phyloP scores from a whole-genome alignment of 441 rosid species.

The Populus hybrid region DNA sequence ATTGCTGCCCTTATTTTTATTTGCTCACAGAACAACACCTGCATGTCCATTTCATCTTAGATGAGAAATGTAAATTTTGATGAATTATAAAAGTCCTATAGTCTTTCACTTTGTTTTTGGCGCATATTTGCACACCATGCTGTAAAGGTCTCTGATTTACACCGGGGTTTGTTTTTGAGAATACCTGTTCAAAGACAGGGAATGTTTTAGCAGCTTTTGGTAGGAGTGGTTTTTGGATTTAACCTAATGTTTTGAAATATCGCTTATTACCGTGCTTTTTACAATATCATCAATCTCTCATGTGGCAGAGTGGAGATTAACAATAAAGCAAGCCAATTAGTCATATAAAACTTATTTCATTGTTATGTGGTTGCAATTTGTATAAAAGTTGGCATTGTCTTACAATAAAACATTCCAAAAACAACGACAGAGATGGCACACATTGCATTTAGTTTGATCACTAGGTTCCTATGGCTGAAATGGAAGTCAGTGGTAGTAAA shows the following conservation, averaged over 20 bases:
- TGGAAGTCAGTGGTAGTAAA: background rate
- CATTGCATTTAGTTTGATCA: background rate
- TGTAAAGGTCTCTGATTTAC: background rate
- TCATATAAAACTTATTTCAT: background rate
- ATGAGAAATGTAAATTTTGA: conserved; percentile 13
- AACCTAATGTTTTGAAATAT: background rate
- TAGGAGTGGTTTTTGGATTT: background rate
- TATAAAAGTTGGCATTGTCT: background rate
- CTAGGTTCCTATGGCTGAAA: background rate
- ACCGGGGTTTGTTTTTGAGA: background rate
- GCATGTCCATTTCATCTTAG: conserved; percentile 26
- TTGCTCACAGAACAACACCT: conserved; percentile 76
- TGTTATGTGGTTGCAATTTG: background rate
- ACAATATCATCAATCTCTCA: background rate
- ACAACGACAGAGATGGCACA: background rate
- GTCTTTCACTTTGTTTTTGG: background rate
- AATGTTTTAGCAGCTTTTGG: background rate
- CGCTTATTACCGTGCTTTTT: background rate
- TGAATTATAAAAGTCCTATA: background rate
- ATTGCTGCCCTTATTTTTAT: conserved; percentile 63
- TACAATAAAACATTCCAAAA: background rate
- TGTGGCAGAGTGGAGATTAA: background rate
- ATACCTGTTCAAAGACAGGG: background rate
- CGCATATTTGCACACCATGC: background rate
- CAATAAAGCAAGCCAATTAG: background rate